These are phyloP conservation scores for Corylus avellana DNA, from an alignment of 306 rosid genomes.

Conservation along the genomic window DNA sequence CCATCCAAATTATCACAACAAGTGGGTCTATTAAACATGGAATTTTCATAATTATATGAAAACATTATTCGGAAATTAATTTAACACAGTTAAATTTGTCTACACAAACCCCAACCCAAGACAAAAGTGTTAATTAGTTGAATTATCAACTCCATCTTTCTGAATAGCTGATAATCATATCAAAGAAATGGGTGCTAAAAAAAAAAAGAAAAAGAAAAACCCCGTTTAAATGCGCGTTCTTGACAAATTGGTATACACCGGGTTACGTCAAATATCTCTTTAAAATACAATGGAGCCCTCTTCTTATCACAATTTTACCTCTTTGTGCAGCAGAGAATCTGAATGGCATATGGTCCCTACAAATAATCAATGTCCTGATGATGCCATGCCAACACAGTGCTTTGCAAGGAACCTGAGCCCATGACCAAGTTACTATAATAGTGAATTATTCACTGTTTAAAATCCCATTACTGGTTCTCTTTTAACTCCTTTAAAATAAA, in stretches of 20 bases:
- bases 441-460: neutral
- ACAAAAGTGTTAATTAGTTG: neutral
- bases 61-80: neutral
- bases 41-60: neutral
- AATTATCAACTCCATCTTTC: constrained; percentile 1
- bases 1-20: neutral
- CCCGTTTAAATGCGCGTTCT: no score
- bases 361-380: constrained; percentile 14
- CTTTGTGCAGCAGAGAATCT: constrained; percentile 4
- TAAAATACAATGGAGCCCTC: no score
- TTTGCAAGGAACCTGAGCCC: constrained; percentile 24
- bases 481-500: neutral
- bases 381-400: constrained; percentile 27
- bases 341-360: constrained; percentile 13
- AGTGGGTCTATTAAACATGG: neutral
- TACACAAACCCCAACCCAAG: neutral
- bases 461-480: neutral
- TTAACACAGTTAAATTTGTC: neutral
- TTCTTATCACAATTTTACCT: neutral
- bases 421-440: neutral
- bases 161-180: neutral
- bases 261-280: no score
- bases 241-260: no score
- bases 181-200: neutral
- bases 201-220: no score